Percentiles rank a stretch among this genome's conserved stretches.
Evolutionary conservation across 805 yeast genomes (phyloP).

Genomic region (Kodamaea leandrae): DNA sequence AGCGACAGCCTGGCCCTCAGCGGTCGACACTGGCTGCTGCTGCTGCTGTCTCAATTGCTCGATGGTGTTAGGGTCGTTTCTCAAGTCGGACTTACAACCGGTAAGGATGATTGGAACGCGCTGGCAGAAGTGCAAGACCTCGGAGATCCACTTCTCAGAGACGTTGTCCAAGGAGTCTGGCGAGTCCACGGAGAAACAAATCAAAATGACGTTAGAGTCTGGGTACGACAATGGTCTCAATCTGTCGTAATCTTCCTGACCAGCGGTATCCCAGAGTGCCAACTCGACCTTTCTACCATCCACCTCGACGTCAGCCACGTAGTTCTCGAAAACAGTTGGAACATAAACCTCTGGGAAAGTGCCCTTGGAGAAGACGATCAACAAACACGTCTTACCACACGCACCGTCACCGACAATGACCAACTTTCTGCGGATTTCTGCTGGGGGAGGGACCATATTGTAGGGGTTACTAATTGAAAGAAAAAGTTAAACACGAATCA

Average conservation of each 20-base stretch:
- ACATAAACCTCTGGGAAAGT: conserved; percentile 32
- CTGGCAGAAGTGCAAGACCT: conserved; percentile 37
- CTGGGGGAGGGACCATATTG: conserved; percentile 45
- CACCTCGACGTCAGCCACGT: conserved; percentile 88
- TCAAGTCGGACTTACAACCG: conserved; percentile 37
- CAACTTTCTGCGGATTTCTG: conserved; percentile 36
- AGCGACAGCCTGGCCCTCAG: conserved; percentile 29
- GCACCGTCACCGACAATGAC: conserved; percentile 35
- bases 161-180: conserved; percentile 33
- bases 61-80: conserved; percentile 27
- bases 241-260: conserved; percentile 86
- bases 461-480: conserved; percentile 3
- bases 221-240: conserved; percentile 43
- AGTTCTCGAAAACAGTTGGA: conserved; percentile 81
- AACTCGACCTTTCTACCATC: conserved; percentile 53
- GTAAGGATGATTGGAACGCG: conserved; percentile 34
- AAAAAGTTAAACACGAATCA: conserved; percentile 4
- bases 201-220: conserved; percentile 34
- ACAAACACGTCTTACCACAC: conserved; percentile 31
- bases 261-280: conserved; percentile 56
- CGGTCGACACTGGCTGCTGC: conserved; percentile 23
- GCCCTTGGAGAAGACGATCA: conserved; percentile 31
- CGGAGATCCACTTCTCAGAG: conserved; percentile 43
- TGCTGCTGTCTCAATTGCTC: conserved; percentile 24
- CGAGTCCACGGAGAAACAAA: conserved; percentile 38